Base-by-base conservation (phyloP, 2,329 filamentous ascomycete genomes). In the Colletotrichum acutatum region DNA sequence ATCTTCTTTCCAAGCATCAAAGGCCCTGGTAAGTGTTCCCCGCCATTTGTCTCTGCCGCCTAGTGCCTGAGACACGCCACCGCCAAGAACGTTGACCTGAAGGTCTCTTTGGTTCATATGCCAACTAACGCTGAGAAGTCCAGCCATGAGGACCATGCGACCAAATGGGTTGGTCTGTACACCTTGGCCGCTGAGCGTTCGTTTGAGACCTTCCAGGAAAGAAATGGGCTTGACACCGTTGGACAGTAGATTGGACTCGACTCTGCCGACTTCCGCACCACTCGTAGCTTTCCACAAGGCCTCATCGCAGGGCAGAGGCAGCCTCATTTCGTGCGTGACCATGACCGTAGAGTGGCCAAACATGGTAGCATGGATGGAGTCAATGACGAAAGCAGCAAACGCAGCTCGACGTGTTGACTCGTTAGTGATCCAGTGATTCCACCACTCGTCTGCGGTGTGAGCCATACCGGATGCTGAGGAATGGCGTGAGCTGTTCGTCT, bases 61-160 rank as follows among this genome's bases (percentile, higher is more conserved):
- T 1, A 98, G 88, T 0, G 94, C 92, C 77, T 93, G 91, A 0
- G 91, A 90, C 12, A 95, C 94, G 14, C 93, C 86, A 1, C 85
- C 85, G 6, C 90, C 95, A 0, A 98, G 88, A 0, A 95, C 95
- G 80, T 92, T 96, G 71, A 98, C 93, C 83, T 98, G 96, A 16
- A 98, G 89, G 80, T 98, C 97, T 79, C 96, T 90, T 81, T 98
- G 95, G 80, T 97, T 97, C 93, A 98, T 96, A 81, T 98, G 96
- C 94, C 95, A 98, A 79, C 94, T 97, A 34, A 98, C 95, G 76
- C 95, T 98, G 28, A 98, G 86, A 32, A 99, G 85, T 0, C 97
- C 97, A 1, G 96, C 93, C 95, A 98, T 98, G 64, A 99, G 87
- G 57, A 98, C 95, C 3, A 94, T 97, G 52, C 97, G 91, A 1